Base-by-base conservation (phyloP, 257 asterid genomes). In the Mitragyna speciosa region DNA sequence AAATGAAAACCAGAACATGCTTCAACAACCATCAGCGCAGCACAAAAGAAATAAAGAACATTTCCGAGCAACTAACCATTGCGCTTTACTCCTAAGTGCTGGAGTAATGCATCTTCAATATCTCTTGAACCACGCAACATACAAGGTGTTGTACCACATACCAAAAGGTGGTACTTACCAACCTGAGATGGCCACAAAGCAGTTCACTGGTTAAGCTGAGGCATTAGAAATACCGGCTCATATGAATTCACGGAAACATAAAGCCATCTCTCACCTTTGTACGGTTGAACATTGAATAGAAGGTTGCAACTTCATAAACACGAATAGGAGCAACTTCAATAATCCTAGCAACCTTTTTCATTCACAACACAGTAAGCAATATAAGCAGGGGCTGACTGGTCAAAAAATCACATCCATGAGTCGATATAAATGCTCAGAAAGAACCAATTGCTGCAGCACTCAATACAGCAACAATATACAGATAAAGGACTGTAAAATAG, bases 91-190 rank as follows among this genome's bases (percentile, higher is more conserved):
- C 99, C 97, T 11, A 96, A 86, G 89, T 94, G 99, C 77, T 89
- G 88, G 83, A 96, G 91, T 82, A 96, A 79, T 45, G 98, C 95
- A 8, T 87, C 93, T 87, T 94, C 99, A 70, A 96, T 94, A 39
- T 90, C 98, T 82, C 98, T 85, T 79, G 99, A 92, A 79, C 99
- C 99, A 75, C 98, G 96, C 45, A 96, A 81, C 99, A 96, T 96
- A 89, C 99, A 96, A 84, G 99, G 99, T 67, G 99, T 92, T 26
- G 99, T 96, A 64, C 99, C 99, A 84, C 99, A 96, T 39, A 94
- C 98, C 94, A 96, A 85, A 82, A 96, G 98, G 86, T 96, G 99
- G 87, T 96, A 96, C 86, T 86, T 92, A 58, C 99, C 99, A 65
- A 94, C 99, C 98, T 96, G 86, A 49, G 79, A 81, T 75, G 58